Conservation (phyloP, 2,329 filamentous ascomycete genomes). For the Claviceps humidiphila region DNA sequence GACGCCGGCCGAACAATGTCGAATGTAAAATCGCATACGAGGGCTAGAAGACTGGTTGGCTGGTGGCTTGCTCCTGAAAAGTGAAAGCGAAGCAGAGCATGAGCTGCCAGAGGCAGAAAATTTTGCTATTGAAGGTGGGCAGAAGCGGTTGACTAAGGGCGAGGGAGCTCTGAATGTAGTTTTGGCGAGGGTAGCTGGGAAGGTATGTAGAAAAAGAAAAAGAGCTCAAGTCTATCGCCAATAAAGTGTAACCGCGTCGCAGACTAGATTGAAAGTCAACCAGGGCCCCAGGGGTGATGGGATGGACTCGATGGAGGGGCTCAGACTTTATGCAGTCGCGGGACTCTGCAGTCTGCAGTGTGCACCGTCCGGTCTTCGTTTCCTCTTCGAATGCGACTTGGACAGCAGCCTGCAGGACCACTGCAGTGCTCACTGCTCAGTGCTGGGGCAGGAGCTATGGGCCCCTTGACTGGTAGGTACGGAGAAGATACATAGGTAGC, state of each 20-base stretch:
- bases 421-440: neutral
- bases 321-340: constrained; percentile 6
- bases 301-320: constrained; percentile 6
- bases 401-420: neutral
- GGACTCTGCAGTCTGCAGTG: neutral
- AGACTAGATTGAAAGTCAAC: neutral
- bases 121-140: neutral
- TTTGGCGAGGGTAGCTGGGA: neutral
- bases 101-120: neutral
- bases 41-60: neutral
- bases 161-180: neutral
- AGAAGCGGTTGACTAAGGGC: neutral
- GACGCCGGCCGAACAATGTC: neutral
- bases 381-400: neutral
- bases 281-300: constrained; percentile 5
- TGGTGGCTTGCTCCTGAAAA: neutral
- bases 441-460: neutral
- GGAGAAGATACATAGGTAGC: too few relatives aligned
- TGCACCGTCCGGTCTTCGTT: neutral
- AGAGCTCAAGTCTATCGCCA: neutral
- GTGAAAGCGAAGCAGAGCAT: neutral
- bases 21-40: neutral
- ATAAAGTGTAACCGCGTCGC: neutral
- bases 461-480: too few relatives aligned
- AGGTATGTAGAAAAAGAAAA: neutral